Percentiles rank a stretch among this genome's conserved stretches.
phyloP scores from a whole-genome alignment of 495 filamentous ascomycete genomes.

The Aspergillus egyptiacus region DNA sequence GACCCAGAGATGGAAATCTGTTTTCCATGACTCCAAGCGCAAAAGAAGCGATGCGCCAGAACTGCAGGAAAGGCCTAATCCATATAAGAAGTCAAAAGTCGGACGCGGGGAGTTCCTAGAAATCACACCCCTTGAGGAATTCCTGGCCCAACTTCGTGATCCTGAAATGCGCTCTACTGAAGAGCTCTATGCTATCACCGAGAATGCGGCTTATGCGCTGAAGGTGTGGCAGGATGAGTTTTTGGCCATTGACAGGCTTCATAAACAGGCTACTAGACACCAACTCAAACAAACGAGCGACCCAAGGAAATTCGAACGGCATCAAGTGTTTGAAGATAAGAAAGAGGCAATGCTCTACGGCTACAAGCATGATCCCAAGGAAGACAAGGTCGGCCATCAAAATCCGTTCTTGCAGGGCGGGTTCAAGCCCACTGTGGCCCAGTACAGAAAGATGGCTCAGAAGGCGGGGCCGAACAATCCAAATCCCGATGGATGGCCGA shows the following conservation, averaged over 20 bases:
- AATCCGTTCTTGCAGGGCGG: slow-evolving; percentile 41
- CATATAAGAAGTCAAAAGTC: slow-evolving; percentile 32
- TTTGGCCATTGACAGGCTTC: slow-evolving; percentile 50
- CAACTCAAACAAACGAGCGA: slow-evolving; percentile 20
- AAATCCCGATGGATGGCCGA: slow-evolving; percentile 38
- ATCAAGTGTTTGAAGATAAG: slow-evolving; percentile 33
- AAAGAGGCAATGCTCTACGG: slow-evolving; percentile 41
- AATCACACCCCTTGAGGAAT: slow-evolving; percentile 28
- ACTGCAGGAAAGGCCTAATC: slow-evolving; percentile 39
- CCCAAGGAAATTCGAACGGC: slow-evolving; percentile 21
- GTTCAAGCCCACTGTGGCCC: slow-evolving; percentile 40
- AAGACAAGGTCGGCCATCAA: slow-evolving; percentile 26
- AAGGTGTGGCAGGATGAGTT: slow-evolving; percentile 60
- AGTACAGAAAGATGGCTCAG: slow-evolving; percentile 33
- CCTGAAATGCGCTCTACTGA: slow-evolving; percentile 33
- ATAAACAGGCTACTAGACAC: slow-evolving; percentile 44
- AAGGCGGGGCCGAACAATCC: slow-evolving; percentile 29
- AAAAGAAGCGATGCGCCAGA: slow-evolving; percentile 43
- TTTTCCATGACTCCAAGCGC: slow-evolving; percentile 29
- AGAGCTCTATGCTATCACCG: slow-evolving; percentile 49
- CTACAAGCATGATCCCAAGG: slow-evolving; percentile 33
- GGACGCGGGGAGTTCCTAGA: slow-evolving; percentile 43
- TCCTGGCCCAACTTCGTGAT: slow-evolving; percentile 32
- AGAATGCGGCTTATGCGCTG: slow-evolving; percentile 49
- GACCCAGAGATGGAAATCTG: slow-evolving; percentile 27